These are phyloP conservation scores for Magnaporthiopsis rhizophila DNA, from an alignment of 2,329 filamentous ascomycete genomes.

Conservation along the genomic window DNA sequence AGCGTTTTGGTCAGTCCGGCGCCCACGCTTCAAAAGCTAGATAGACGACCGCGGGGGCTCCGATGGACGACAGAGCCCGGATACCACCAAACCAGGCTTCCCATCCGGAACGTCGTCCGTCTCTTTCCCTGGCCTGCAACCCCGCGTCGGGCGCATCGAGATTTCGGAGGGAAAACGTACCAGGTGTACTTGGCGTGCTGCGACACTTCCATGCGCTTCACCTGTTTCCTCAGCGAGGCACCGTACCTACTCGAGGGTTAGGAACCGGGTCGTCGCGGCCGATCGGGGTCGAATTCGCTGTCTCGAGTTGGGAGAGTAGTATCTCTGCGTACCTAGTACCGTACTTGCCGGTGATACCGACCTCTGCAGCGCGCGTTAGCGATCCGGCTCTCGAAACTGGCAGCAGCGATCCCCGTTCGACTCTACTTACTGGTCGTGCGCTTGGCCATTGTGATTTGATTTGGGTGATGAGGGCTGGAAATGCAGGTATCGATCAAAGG, in stretches of 20 bases:
- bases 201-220: constrained; percentile 9
- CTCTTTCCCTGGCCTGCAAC: background rate
- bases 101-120: background rate
- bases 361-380: constrained; percentile 7
- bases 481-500: background rate
- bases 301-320: background rate
- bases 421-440: constrained; percentile 8
- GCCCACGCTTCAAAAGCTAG: background rate
- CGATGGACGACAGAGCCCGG: background rate
- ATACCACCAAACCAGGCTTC: background rate
- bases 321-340: constrained; percentile 8
- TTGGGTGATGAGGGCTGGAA: background rate
- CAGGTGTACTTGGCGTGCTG: constrained; percentile 10
- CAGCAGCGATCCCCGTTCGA: background rate
- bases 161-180: constrained; percentile 4
- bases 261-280: background rate
- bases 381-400: background rate
- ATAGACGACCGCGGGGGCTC: too few species aligned
- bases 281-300: background rate
- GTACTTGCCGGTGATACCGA: constrained; percentile 11
- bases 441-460: constrained; percentile 9
- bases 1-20: background rate
- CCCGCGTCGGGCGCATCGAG: background rate
- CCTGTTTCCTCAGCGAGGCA: constrained; percentile 10
- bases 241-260: constrained; percentile 8